These are phyloP conservation scores for Acanthochlamys bracteata DNA, from an alignment of 106 monocot genomes.

Conservation along the genomic window DNA sequence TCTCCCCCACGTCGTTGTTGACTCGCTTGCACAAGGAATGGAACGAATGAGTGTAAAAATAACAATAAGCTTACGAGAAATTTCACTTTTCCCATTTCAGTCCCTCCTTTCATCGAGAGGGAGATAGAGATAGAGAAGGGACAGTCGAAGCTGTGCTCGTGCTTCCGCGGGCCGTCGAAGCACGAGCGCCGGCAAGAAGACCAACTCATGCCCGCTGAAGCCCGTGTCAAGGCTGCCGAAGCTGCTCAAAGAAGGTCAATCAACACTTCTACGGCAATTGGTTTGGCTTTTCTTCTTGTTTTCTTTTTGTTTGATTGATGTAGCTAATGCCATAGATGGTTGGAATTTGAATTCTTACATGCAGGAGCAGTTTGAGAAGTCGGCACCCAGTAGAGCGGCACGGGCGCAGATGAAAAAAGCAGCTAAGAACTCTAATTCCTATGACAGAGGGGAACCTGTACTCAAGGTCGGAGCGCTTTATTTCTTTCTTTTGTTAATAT, in stretches of 20 bases:
- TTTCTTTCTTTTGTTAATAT: background rate
- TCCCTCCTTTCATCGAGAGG: background rate
- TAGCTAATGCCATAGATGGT: background rate
- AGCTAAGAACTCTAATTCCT: conserved; percentile 27
- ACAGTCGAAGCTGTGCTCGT: conserved; percentile 49
- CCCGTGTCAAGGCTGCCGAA: conserved; percentile 64
- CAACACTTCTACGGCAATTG: background rate
- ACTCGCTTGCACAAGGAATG: no score
- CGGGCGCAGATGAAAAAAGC: conserved; percentile 56
- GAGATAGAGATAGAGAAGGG: background rate
- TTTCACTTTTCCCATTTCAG: no score
- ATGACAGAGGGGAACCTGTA: conserved; percentile 67
- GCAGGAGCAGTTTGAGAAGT: conserved; percentile 89
- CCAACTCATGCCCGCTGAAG: conserved; percentile 62
- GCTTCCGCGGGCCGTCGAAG: conserved; percentile 70
- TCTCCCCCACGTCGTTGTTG: no score
- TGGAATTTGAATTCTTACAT: conserved; percentile 16
- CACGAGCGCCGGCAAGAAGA: conserved; percentile 52
- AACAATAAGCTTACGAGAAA: no score
- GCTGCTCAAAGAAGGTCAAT: conserved; percentile 73
- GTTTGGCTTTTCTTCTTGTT: no score
- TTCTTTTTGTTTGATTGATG: background rate
- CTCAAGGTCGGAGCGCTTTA: conserved; percentile 43
- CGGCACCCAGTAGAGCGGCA: conserved; percentile 76
- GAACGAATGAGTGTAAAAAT: no score